Evolutionary conservation across 352 stramenopile genomes (phyloP).

Genomic region (Pythium rishiriense): DNA sequence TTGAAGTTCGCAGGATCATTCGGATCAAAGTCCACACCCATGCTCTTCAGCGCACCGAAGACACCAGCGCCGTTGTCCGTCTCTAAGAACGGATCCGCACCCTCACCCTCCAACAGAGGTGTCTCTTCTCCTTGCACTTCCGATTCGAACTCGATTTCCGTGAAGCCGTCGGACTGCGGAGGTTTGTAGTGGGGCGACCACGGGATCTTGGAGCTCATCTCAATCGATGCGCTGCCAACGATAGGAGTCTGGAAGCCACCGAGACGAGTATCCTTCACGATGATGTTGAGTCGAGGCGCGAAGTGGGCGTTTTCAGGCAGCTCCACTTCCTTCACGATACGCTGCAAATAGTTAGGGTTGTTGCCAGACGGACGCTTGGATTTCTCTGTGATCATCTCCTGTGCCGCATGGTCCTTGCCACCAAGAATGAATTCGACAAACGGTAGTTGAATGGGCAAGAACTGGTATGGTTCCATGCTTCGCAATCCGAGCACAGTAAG

Average conservation of each 20-base stretch:
- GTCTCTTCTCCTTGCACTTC: constrained; percentile 60
- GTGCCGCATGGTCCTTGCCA: constrained; percentile 69
- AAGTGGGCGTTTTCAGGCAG: constrained; percentile 90
- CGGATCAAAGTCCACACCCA: constrained; percentile 79
- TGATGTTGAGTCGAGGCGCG: constrained; percentile 86
- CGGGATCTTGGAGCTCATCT: constrained; percentile 84
- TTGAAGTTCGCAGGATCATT: constrained; percentile 51
- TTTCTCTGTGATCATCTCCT: constrained; percentile 88
- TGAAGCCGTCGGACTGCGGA: constrained; percentile 66
- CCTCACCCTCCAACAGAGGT: constrained; percentile 40
- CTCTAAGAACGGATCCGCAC: constrained; percentile 34
- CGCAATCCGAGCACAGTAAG: constrained; percentile 85
- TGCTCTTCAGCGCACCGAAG: constrained; percentile 84
- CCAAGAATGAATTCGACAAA: constrained; percentile 89
- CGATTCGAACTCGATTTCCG: constrained; percentile 67
- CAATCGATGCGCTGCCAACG: constrained; percentile 80
- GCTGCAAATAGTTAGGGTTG: constrained; percentile 91
- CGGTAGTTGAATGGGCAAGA: constrained; percentile 86
- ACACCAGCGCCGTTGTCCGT: constrained; percentile 82
- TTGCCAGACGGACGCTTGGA: constrained; percentile 77
- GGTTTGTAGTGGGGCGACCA: constrained; percentile 78
- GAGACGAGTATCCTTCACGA: constrained; percentile 87
- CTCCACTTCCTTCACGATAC: constrained; percentile 86
- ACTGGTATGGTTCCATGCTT: constrained; percentile 88
- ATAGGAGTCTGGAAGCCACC: constrained; percentile 86